Evolutionary conservation across 2,329 filamentous ascomycete genomes (phyloP), one percentile per base, ranked within the genome.

Genomic region (Stagonosporopsis tanaceti): DNA sequence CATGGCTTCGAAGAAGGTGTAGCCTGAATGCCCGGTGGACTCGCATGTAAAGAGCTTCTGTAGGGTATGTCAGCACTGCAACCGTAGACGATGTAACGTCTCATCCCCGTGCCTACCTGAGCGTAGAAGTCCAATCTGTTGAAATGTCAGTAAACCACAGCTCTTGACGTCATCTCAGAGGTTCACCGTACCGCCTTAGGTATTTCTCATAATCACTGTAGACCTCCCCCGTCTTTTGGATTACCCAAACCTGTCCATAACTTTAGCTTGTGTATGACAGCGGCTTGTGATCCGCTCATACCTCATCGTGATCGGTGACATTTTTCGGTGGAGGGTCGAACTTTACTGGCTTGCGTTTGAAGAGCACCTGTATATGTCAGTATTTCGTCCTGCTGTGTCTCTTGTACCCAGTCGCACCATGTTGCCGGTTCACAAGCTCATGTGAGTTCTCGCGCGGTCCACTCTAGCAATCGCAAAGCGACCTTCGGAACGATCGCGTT

Each of bases 301-400:
- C 93, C 85, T 98, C 93, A 67, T 86, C 84, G 70, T 91, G 87
- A 65, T 96, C 92, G 81, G 95, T 88, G 66, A 93, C 84, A 65
- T 94, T 86, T 50, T 85, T 81, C 22, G 90, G 89, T 45, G 84
- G 83, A 47, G 90, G 85, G 65, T 93, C 82, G 75, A 92, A 90
- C 79, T 91, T 88, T 73, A 98, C 93, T 55, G 93, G 93, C 80
- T 98, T 98, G 71, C 95, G 88, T 82, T 98, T 98, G 79, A 91
- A 97, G 64, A 97, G 85, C 68, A 99, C 94, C 94, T 98, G 73
- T 47, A 50, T 24, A 9, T 47, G 56, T 76, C 52, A 76, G 68
- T 30, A 11, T 22, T 30, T 8, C 8, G 15, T 51, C 24, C 4
- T 11, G 5, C 7, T 12, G 27, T 25, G 14, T 2, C 25, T 15